These are phyloP conservation scores for Cucumis cinereus DNA, from an alignment of 306 rosid genomes.

Conservation along the genomic window DNA sequence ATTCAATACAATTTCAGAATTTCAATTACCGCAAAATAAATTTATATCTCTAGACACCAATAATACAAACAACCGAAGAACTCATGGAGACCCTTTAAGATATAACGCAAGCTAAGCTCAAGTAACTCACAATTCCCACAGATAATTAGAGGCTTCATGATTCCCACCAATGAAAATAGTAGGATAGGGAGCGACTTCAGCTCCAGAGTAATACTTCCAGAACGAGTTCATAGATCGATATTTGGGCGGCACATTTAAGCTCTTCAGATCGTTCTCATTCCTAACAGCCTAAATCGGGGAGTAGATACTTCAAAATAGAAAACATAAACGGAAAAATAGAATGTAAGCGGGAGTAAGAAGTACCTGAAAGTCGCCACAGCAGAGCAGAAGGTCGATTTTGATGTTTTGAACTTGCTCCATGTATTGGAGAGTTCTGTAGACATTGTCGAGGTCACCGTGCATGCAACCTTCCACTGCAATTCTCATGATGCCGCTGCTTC, in stretches of 20 bases:
- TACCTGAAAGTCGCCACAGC: conserved; percentile 95
- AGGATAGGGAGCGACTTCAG: conserved; percentile 70
- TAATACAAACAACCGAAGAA: neutral
- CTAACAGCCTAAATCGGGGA: conserved; percentile 52
- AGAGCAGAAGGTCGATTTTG: conserved; percentile 85
- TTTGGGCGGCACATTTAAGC: conserved; percentile 53
- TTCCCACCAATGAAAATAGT: conserved; percentile 93
- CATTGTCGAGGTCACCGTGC: conserved; percentile 90
- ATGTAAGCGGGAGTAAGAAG: neutral
- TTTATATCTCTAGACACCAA: neutral
- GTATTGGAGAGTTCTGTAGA: conserved; percentile 61
- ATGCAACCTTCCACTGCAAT: conserved; percentile 88
- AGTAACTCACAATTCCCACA: conserved; percentile 86
- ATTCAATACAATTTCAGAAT: neutral
- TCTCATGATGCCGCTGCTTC: conserved; percentile 28
- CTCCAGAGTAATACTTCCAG: conserved; percentile 91
- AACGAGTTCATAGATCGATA: conserved; percentile 65
- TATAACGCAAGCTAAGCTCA: neutral
- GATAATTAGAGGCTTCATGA: conserved; percentile 87
- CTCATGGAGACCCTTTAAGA: neutral
- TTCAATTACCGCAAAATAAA: neutral
- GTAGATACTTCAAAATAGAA: neutral
- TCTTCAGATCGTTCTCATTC: conserved; percentile 60
- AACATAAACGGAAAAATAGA: neutral
- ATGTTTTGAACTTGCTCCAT: conserved; percentile 36